phyloP scores from a whole-genome alignment of 129 eudicot species.

The Logfia minima region DNA sequence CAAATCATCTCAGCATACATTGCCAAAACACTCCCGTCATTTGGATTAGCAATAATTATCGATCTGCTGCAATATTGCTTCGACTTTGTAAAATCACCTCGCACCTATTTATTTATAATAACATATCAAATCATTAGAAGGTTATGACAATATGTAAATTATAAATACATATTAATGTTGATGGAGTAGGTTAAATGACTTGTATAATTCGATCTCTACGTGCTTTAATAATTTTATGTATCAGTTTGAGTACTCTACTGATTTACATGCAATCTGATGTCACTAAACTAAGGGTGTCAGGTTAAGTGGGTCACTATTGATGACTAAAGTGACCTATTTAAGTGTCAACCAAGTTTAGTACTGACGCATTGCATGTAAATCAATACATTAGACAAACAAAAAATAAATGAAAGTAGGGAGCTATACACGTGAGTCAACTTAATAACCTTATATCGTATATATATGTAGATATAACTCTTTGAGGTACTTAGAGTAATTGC shows the following conservation, averaged over 20 bases:
- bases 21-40: neutral
- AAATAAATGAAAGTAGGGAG: too few species aligned
- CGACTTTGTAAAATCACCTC: neutral
- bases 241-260: neutral
- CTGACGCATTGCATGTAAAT: neutral
- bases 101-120: neutral
- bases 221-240: neutral
- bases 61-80: conserved; percentile 4
- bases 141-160: neutral
- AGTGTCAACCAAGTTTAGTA: neutral
- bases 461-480: neutral
- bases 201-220: neutral
- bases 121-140: too few species aligned
- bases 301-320: too few species aligned
- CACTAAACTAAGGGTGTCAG: neutral
- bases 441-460: neutral
- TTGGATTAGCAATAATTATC: neutral
- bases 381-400: too few species aligned
- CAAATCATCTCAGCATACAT: conserved; percentile 13
- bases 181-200: neutral
- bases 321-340: neutral
- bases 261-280: neutral
- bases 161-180: neutral
- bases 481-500: conserved; percentile 1
- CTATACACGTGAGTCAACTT: too few species aligned